These are phyloP conservation scores for Phaseolus coccineus DNA, from an alignment of 331 rosid species.

Conservation along the genomic window DNA sequence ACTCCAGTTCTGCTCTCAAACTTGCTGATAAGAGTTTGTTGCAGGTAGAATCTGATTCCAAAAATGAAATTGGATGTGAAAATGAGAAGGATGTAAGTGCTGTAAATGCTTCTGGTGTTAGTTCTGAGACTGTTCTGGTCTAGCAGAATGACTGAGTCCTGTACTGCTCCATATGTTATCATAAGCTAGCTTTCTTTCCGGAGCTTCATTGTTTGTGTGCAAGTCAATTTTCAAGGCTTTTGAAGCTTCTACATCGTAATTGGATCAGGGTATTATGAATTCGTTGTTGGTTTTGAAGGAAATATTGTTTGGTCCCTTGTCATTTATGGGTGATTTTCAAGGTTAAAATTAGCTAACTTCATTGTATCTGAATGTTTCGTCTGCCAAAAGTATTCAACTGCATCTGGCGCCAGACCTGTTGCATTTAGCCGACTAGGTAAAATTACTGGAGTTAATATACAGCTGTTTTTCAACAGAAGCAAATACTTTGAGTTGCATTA, in stretches of 20 bases:
- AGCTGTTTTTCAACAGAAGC: constrained; percentile 30
- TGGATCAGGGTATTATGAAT: constrained; percentile 49
- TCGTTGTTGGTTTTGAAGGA: constrained; percentile 49
- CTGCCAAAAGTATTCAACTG: constrained; percentile 47
- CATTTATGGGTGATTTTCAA: constrained; percentile 36
- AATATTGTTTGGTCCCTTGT: constrained; percentile 44
- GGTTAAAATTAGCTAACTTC: constrained; percentile 40
- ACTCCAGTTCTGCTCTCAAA: constrained; percentile 48
- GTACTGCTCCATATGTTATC: constrained; percentile 31
- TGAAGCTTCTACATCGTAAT: constrained; percentile 45
- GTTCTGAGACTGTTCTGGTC: constrained; percentile 49
- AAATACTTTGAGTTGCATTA: constrained; percentile 25
- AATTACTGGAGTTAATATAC: constrained; percentile 33
- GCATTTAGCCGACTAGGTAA: constrained; percentile 34
- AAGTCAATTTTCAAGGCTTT: constrained; percentile 55
- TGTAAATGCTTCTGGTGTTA: constrained; percentile 49
- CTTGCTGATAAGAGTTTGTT: constrained; percentile 53
- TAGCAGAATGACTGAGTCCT: constrained; percentile 48
- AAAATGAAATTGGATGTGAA: constrained; percentile 44
- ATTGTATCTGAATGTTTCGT: constrained; percentile 38
- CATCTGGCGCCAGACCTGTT: constrained; percentile 45
- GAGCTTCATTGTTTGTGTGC: constrained; percentile 41
- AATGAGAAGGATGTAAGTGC: constrained; percentile 38
- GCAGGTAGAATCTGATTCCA: constrained; percentile 50
- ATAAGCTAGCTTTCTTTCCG: constrained; percentile 25